Conservation (phyloP, 371 early-diverging fungal genomes). For the Apophysomyces ossiformis region DNA sequence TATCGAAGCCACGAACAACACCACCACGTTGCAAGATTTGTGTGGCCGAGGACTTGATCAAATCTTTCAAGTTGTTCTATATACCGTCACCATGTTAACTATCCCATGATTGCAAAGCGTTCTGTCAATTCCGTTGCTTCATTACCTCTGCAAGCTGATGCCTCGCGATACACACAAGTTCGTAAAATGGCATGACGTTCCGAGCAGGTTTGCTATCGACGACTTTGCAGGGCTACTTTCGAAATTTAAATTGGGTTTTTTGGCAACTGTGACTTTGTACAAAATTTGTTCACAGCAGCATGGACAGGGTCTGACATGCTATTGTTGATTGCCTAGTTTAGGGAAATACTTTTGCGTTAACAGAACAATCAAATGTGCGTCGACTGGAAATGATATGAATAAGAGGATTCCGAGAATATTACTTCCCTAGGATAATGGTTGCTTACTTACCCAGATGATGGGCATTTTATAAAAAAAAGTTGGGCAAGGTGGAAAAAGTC, state of each 20-base stretch:
- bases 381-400: too few species aligned
- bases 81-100: neutral
- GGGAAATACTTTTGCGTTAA: too few species aligned
- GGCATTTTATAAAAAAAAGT: too few species aligned
- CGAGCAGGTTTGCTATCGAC: neutral
- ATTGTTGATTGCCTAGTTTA: too few species aligned
- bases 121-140: neutral
- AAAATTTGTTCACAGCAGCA: too few species aligned
- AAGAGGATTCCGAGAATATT: too few species aligned
- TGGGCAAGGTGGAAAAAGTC: too few species aligned
- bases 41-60: conserved; percentile 69
- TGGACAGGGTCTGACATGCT: too few species aligned
- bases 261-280: too few species aligned
- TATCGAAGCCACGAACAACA: conserved; percentile 77
- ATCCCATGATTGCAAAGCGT: neutral
- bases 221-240: neutral
- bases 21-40: conserved; percentile 77
- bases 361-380: too few species aligned
- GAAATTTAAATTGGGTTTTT: neutral
- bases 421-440: too few species aligned
- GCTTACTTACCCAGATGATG: too few species aligned
- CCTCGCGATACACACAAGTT: conserved; percentile 71
- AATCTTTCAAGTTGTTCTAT: conserved; percentile 66
- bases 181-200: conserved; percentile 68
- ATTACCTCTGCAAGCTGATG: conserved; percentile 59